Percentiles rank a stretch among this genome's conserved stretches.
These are phyloP conservation scores for Bocquillonia castaneifolia DNA, from an alignment of 441 rosid species.

Conservation along the genomic window DNA sequence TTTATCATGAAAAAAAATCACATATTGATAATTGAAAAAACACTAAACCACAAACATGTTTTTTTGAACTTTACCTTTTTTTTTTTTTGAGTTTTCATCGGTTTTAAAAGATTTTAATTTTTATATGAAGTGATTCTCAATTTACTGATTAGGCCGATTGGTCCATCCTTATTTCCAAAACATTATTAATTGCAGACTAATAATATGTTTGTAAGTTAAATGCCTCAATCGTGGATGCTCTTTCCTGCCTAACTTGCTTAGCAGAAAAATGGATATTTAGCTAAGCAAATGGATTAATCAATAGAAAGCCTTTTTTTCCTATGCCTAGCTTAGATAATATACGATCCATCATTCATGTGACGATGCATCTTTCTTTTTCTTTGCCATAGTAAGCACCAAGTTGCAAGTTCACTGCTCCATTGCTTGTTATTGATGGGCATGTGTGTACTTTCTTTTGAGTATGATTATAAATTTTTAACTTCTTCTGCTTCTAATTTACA, in stretches of 20 bases:
- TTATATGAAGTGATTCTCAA: too few relatives aligned
- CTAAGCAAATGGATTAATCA: constrained; percentile 18
- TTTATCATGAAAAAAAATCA: too few relatives aligned
- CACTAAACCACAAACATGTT: too few relatives aligned
- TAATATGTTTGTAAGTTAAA: background rate
- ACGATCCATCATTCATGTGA: background rate
- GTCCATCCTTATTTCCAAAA: too few relatives aligned
- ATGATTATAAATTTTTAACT: background rate
- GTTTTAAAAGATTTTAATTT: too few relatives aligned
- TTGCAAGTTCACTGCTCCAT: background rate
- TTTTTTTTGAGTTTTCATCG: too few relatives aligned
- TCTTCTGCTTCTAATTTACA: background rate
- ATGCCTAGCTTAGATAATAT: constrained; percentile 11
- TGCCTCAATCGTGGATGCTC: background rate
- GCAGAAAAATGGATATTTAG: constrained; percentile 12
- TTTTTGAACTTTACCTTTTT: too few relatives aligned
- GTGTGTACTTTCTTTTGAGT: background rate
- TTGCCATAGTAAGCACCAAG: background rate
- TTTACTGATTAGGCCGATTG: too few relatives aligned
- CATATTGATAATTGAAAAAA: too few relatives aligned
- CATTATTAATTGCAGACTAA: too few relatives aligned
- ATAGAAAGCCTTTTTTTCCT: constrained; percentile 22
- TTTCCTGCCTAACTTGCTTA: constrained; percentile 26
- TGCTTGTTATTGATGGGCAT: background rate
- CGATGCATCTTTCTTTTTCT: background rate